Conservation (phyloP, 2,329 filamentous ascomycete species). For the Tolypocladium tundrense region DNA sequence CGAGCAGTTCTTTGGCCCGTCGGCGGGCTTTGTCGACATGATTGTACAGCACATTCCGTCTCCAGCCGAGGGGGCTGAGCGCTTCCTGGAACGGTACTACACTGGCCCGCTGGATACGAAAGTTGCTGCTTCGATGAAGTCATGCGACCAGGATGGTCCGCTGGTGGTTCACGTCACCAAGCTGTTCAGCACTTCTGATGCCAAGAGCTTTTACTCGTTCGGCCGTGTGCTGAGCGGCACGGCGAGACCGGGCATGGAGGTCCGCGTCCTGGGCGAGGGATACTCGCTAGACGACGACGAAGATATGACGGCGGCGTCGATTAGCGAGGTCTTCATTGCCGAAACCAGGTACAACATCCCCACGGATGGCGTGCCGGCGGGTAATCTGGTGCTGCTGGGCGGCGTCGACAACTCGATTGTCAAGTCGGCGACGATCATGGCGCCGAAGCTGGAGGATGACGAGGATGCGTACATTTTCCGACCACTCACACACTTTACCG, state of each 20-base stretch:
- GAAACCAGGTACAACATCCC: constrained; percentile 90
- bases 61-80: constrained; percentile 65
- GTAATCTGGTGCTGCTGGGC: constrained; percentile 83
- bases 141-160: constrained; percentile 81
- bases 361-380: constrained; percentile 84
- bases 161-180: constrained; percentile 90
- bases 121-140: constrained; percentile 67
- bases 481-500: constrained; percentile 86
- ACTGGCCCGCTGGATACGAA: constrained; percentile 81
- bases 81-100: constrained; percentile 77
- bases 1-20: constrained; percentile 88
- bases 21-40: constrained; percentile 93
- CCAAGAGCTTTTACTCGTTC: constrained; percentile 82
- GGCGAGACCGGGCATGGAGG: constrained; percentile 67
- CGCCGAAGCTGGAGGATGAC: constrained; percentile 68
- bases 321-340: constrained; percentile 79
- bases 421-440: constrained; percentile 87
- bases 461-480: constrained; percentile 95
- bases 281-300: constrained; percentile 97
- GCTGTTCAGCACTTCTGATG: constrained; percentile 81
- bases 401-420: constrained; percentile 97
- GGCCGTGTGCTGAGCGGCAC: constrained; percentile 90
- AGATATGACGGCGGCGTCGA: constrained; percentile 83
- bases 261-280: constrained; percentile 86
- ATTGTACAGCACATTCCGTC: constrained; percentile 81